phyloP scores from a whole-genome alignment of 306 rosid species.

The Bauhinia variegata region DNA sequence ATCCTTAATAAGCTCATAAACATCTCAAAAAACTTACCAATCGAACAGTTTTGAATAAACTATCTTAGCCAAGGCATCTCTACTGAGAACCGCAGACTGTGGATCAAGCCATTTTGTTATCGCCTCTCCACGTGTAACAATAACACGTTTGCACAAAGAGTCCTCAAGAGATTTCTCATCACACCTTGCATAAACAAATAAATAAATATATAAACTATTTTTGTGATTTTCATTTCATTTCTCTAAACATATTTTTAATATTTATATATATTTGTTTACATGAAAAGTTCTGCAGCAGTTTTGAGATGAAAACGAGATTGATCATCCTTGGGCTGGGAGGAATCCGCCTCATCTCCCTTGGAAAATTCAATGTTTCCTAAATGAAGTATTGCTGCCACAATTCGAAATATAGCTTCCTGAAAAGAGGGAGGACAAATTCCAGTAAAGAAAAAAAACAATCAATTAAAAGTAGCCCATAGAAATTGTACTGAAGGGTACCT shows the following conservation, averaged over 20 bases:
- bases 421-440: not conserved
- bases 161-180: conserved; percentile 81
- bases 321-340: conserved; percentile 93
- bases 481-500: conserved; percentile 50
- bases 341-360: conserved; percentile 85
- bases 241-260: too few relatives aligned
- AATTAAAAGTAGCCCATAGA: too few relatives aligned
- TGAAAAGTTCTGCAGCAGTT: conserved; percentile 90
- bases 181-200: conserved; percentile 62
- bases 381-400: conserved; percentile 94
- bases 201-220: not conserved
- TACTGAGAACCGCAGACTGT: conserved; percentile 65
- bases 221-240: too few relatives aligned
- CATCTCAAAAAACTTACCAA: conserved; percentile 60
- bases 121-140: conserved; percentile 92
- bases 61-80: conserved; percentile 92
- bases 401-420: conserved; percentile 97
- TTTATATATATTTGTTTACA: too few relatives aligned
- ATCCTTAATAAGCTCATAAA: conserved; percentile 20
- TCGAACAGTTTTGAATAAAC: conserved; percentile 89
- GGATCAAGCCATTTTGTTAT: conserved; percentile 84
- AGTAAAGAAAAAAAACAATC: too few relatives aligned
- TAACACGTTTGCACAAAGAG: conserved; percentile 89
- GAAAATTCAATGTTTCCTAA: conserved; percentile 75
- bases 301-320: conserved; percentile 79